phyloP scores from a whole-genome alignment of 345 rosid species.

The Eucalyptus dawsonii region DNA sequence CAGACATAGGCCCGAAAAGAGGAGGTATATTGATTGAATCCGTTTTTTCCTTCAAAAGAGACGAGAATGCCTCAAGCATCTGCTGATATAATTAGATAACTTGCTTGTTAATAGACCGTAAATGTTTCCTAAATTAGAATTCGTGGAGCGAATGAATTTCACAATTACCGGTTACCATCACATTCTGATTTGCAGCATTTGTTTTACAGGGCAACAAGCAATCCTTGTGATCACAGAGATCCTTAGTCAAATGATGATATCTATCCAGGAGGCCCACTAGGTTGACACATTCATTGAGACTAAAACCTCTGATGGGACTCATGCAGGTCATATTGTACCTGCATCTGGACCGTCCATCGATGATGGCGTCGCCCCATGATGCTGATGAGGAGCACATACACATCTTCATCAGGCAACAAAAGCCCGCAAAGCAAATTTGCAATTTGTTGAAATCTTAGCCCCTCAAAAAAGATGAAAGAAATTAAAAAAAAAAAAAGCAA shows the following conservation, averaged over 20 bases:
- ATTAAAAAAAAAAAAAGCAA: neutral
- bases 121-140: neutral
- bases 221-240: neutral
- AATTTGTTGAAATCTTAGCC: neutral
- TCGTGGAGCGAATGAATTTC: neutral
- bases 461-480: neutral
- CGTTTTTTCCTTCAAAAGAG: neutral
- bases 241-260: neutral
- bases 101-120: neutral
- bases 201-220: neutral
- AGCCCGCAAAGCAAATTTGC: neutral
- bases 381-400: neutral
- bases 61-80: neutral
- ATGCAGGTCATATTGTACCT: neutral
- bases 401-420: neutral
- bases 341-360: neutral
- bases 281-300: neutral
- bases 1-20: neutral
- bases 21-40: neutral
- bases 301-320: neutral
- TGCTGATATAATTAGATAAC: neutral
- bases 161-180: neutral
- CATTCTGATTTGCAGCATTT: neutral
- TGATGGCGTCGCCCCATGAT: neutral
- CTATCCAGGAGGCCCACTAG: neutral